These are phyloP conservation scores for Oryza glumipatula DNA, from an alignment of 176 grass and related monocot species.

Conservation along the genomic window DNA sequence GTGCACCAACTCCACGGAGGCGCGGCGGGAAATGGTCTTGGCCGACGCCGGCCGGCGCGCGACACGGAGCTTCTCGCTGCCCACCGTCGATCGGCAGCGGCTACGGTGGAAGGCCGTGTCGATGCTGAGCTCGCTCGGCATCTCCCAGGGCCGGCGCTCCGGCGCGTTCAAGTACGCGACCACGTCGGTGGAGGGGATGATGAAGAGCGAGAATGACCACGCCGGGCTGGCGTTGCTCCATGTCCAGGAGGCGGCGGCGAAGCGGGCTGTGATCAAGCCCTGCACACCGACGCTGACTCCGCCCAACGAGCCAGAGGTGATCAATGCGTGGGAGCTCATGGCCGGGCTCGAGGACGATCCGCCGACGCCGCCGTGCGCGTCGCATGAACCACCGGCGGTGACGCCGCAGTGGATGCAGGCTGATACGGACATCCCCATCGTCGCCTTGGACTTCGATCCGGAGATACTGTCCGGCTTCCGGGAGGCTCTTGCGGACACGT, in stretches of 20 bases:
- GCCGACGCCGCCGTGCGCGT: conserved; percentile 28
- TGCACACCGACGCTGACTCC: conserved; percentile 55
- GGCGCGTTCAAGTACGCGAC: conserved; percentile 15
- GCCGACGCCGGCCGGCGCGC: conserved; percentile 11
- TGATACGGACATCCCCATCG: conserved; percentile 33
- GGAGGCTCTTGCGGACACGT: conserved; percentile 49
- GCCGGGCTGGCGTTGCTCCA: background rate
- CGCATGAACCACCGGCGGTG: background rate
- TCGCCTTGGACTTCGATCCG: conserved; percentile 54
- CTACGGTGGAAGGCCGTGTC: conserved; percentile 40
- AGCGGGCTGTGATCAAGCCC: background rate
- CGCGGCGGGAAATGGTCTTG: conserved; percentile 42
- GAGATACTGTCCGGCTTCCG: conserved; percentile 60
- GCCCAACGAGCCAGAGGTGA: conserved; percentile 66
- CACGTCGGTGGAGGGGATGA: conserved; percentile 44
- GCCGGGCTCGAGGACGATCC: conserved; percentile 53
- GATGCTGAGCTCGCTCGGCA: conserved; percentile 46
- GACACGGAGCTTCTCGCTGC: conserved; percentile 52
- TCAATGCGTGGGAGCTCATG: conserved; percentile 71
- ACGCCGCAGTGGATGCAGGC: conserved; percentile 55
- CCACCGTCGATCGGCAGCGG: conserved; percentile 42
- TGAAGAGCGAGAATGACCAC: conserved; percentile 26
- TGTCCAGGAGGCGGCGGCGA: conserved; percentile 17
- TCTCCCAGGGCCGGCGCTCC: background rate
- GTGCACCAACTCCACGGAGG: conserved; percentile 51